Conservation (phyloP, 768 basidiomycete genomes). For the Suillus placidus region DNA sequence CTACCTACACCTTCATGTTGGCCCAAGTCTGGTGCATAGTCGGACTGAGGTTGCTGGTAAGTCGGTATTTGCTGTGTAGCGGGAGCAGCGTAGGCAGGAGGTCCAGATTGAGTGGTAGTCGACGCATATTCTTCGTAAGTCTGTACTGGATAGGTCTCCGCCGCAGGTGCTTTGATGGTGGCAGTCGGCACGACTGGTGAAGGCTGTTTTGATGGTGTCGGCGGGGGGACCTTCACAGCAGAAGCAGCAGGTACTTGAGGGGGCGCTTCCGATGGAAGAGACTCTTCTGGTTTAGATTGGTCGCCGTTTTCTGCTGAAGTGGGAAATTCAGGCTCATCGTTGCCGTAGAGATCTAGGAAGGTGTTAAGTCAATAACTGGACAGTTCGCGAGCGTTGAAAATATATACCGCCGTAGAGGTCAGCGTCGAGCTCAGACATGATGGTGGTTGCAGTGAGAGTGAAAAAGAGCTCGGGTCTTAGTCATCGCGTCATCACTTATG, state of each 20-base stretch:
- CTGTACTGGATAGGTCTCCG: slow-evolving; percentile 17
- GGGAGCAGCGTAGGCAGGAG: slow-evolving; percentile 42
- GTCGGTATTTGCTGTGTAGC: slow-evolving; percentile 75
- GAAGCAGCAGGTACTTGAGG: slow-evolving; percentile 25
- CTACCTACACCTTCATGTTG: slow-evolving; percentile 39
- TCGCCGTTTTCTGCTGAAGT: slow-evolving; percentile 47
- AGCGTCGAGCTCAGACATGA: slow-evolving; percentile 74
- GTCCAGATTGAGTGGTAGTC: slow-evolving; percentile 22
- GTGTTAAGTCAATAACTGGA: slow-evolving; percentile 2
- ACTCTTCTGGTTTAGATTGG: slow-evolving; percentile 30
- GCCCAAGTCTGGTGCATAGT: slow-evolving; percentile 41
- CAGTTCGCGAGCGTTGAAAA: not conserved
- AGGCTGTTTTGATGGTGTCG: slow-evolving; percentile 24
- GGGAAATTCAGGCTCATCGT: slow-evolving; percentile 60
- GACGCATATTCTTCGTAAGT: slow-evolving; percentile 20
- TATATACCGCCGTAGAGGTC: slow-evolving; percentile 84
- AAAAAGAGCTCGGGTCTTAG: slow-evolving; percentile 29
- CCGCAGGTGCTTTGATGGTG: slow-evolving; percentile 13
- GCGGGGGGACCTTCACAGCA: slow-evolving; percentile 20
- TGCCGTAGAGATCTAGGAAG: slow-evolving; percentile 62
- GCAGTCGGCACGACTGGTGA: slow-evolving; percentile 14
- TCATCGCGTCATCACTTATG: slow-evolving; percentile 20
- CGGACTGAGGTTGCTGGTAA: slow-evolving; percentile 68
- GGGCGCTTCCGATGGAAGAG: slow-evolving; percentile 30
- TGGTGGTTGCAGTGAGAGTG: slow-evolving; percentile 40